phyloP scores from a whole-genome alignment of 257 asterid species.

The Ballota nigra region DNA sequence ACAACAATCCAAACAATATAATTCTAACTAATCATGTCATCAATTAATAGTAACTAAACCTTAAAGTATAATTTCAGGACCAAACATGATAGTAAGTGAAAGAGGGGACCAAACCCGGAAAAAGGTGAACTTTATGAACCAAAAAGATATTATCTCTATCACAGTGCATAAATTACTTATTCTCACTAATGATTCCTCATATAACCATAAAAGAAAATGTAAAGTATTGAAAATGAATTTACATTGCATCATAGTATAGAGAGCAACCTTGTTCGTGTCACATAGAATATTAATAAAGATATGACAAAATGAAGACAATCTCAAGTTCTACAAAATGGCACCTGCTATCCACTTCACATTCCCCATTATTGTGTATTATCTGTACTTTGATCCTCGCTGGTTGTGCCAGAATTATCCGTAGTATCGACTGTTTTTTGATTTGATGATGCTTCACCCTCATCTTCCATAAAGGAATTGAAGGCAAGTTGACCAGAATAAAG shows the following conservation, averaged over 20 bases:
- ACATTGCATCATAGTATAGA: not conserved
- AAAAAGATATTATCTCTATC: not conserved
- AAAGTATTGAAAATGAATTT: not conserved
- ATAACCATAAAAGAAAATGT: not conserved
- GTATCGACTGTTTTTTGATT: conserved; percentile 27
- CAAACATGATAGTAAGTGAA: no score
- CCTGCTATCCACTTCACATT: conserved; percentile 6
- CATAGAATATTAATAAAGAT: not conserved
- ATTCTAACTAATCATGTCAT: no score
- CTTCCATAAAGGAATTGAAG: conserved; percentile 59
- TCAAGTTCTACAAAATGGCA: conserved; percentile 16
- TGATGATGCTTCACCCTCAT: conserved; percentile 31
- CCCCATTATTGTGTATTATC: conserved; percentile 28
- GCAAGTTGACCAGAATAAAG: conserved; percentile 87
- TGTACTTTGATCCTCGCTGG: conserved; percentile 41
- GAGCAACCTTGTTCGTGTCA: not conserved
- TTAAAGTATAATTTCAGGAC: no score
- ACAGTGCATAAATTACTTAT: not conserved
- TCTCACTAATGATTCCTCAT: not conserved
- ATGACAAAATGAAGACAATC: not conserved
- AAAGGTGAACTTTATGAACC: no score
- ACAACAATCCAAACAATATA: no score
- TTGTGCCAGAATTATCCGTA: conserved; percentile 28
- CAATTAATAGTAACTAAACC: no score
- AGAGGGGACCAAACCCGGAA: no score